Evolutionary conservation across 805 yeast species (phyloP).

Genomic region (Schizosaccharomyces lindneri): DNA sequence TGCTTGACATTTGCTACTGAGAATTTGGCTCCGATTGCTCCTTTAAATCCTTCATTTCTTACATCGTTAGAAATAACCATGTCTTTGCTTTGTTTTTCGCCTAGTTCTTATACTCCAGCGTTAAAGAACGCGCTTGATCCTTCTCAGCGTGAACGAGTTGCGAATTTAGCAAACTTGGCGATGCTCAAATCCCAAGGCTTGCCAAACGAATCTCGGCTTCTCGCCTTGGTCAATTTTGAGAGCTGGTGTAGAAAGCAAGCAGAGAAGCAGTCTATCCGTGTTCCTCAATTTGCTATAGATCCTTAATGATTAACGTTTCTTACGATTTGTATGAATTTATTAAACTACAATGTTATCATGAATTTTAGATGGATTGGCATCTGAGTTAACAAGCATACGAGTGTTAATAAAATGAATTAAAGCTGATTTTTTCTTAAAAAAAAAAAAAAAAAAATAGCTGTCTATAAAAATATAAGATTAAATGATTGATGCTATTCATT

Average conservation of each 20-base stretch:
- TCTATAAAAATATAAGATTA: too few species aligned
- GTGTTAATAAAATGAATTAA: neutral
- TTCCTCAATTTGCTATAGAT: neutral
- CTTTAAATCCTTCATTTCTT: slow-evolving; percentile 29
- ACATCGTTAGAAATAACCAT: slow-evolving; percentile 58
- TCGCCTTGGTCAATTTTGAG: neutral
- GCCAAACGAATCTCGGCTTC: neutral
- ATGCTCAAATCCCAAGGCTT: slow-evolving; percentile 22
- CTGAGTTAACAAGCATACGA: neutral
- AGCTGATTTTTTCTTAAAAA: neutral
- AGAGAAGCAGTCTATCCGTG: neutral
- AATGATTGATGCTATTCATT: too few species aligned
- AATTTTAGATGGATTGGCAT: neutral
- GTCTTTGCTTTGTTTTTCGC: slow-evolving; percentile 42
- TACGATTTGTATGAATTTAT: neutral
- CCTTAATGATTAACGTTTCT: neutral
- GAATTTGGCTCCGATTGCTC: slow-evolving; percentile 29
- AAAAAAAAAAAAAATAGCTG: neutral
- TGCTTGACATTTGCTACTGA: slow-evolving; percentile 15
- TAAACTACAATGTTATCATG: too few species aligned
- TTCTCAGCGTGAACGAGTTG: slow-evolving; percentile 37
- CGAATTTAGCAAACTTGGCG: slow-evolving; percentile 43
- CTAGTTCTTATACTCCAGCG: slow-evolving; percentile 11
- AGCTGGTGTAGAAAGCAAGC: slow-evolving; percentile 2
- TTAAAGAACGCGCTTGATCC: slow-evolving; percentile 32